Conservation (phyloP, 2,329 filamentous ascomycete genomes). For the Colletotrichum tabaci region DNA sequence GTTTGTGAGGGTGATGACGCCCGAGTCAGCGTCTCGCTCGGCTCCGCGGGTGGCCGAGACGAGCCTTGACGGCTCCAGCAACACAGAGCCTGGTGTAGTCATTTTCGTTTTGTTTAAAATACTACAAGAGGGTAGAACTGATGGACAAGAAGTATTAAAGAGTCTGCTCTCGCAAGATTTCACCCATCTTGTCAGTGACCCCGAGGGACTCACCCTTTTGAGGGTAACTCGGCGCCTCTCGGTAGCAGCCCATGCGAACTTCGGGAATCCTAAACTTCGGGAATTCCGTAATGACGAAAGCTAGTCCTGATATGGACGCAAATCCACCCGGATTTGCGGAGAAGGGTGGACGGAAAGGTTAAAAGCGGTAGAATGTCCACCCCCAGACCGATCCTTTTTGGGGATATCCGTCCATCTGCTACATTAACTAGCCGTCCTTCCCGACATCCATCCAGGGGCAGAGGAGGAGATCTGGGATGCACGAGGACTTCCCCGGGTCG, state of each 20-base stretch:
- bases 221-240: background rate
- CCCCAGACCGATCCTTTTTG: background rate
- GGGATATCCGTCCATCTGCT: constrained; percentile 18
- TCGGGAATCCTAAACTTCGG: constrained; percentile 2
- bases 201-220: background rate
- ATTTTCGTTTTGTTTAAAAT: background rate
- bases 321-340: constrained; percentile 15
- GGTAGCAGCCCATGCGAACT: background rate
- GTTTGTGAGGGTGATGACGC: constrained; percentile 8
- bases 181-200: background rate
- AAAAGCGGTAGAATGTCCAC: constrained; percentile 6
- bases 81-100: background rate
- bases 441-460: background rate
- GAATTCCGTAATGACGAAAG: too few relatives aligned
- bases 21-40: constrained; percentile 1
- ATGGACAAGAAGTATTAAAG: background rate
- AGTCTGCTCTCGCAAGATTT: background rate
- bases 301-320: background rate
- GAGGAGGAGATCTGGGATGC: background rate
- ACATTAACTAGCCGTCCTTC: background rate
- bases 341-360: constrained; percentile 20
- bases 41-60: background rate
- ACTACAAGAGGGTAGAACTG: background rate
- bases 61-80: background rate
- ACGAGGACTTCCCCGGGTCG: background rate